Evolutionary conservation across 768 basidiomycete genomes (phyloP), one percentile per base, ranked within the genome.

Genomic region (Lentinula aciculospora): DNA sequence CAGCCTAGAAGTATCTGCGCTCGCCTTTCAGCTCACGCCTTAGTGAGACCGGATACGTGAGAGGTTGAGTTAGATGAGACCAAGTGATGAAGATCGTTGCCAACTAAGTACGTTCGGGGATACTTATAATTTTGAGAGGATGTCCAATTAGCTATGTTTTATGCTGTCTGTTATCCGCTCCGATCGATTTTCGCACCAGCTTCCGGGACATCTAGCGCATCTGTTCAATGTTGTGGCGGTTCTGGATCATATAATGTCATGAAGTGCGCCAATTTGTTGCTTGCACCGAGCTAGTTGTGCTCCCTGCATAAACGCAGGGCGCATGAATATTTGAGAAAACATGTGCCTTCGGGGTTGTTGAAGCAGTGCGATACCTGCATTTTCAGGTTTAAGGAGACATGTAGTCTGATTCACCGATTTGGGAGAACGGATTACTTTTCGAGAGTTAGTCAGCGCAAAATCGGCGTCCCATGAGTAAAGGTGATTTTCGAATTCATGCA

Each of bases 121-220:
- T 4, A 21, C n/a, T 23, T 44, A 44, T 44, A 21, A 21, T 23
- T 21, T 44, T 44, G 21, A 7, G 21, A 44, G 42, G 21, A 21
- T 44, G 21, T 44, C 42, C 42, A 44, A 9, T 7, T 44, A 23
- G 42, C 42, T 23, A 44, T 44, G 19, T 21, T 23, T 44, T 19
- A 44, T 23, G 9, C 21, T 44, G 3, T 23, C n/a, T 32, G 15
- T n/a, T 23, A 21, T 50, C 49, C 49, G 49, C 29, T 50, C 49
- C 49, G 49, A 50, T 50, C 49, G 49, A 50, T 29, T 17, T 31
- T 50, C 49, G 49, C 49, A 50, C 32, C 49, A 34, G 8, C 19
- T 23, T 2, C 42, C 4, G n/a, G n/a, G n/a, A n/a, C n/a, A n/a
- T n/a, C n/a, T n/a, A n/a, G n/a, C n/a, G n/a, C n/a, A n/a, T n/a